Percentiles rank a stretch among this genome's conserved stretches.
These are phyloP conservation scores for Parietaria judaica DNA, from an alignment of 306 rosid genomes.

Conservation along the genomic window DNA sequence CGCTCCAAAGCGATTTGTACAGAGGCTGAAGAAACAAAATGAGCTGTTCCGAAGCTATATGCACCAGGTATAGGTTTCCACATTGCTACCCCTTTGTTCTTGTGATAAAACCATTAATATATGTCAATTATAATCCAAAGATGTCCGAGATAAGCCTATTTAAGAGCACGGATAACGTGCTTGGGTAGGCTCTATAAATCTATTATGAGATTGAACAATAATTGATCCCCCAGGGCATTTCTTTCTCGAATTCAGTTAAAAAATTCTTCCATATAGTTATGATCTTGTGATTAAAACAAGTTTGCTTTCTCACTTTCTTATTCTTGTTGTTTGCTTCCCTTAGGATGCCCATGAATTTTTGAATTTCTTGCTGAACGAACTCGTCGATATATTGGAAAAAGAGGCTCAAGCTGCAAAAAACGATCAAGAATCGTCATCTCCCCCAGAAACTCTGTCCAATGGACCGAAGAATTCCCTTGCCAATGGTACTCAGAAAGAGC, in stretches of 20 bases:
- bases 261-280: too few species aligned
- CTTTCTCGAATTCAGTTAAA: too few species aligned
- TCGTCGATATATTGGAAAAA: conserved; percentile 97
- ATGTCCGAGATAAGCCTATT: too few species aligned
- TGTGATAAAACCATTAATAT: background rate
- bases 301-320: conserved; percentile 10
- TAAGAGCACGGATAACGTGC: too few species aligned
- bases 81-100: background rate
- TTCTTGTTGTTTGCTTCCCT: conserved; percentile 22
- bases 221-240: too few species aligned
- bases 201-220: too few species aligned
- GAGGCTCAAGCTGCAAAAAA: conserved; percentile 75
- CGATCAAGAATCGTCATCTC: conserved; percentile 69
- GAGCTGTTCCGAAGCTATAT: conserved; percentile 95
- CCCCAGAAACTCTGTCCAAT: conserved; percentile 62
- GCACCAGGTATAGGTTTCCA: conserved; percentile 72
- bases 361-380: conserved; percentile 96
- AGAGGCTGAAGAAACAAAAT: conserved; percentile 93
- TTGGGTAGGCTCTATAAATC: too few species aligned
- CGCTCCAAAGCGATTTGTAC: conserved; percentile 97
- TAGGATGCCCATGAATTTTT: conserved; percentile 99
- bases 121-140: too few species aligned
- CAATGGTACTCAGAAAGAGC: conserved; percentile 78
- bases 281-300: background rate
- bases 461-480: conserved; percentile 58